Evolutionary conservation across 2,329 filamentous ascomycete species (phyloP).

Genomic region (Coleophoma cylindrospora): DNA sequence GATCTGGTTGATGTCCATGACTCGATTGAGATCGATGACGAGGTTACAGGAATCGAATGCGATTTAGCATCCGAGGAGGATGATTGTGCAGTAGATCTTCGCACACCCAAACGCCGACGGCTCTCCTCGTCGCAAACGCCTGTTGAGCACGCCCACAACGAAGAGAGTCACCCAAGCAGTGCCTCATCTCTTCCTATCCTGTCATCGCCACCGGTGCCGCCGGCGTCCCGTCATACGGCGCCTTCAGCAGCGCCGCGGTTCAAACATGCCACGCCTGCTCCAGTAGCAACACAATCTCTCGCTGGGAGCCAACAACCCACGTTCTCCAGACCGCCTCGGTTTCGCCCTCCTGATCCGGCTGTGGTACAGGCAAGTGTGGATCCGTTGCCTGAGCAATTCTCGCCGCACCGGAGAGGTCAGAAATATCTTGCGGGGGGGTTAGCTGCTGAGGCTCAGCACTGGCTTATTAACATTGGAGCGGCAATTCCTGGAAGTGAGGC

Average conservation of each 20-base stretch:
- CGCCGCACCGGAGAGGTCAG: constrained; percentile 42
- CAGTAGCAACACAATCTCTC: constrained; percentile 12
- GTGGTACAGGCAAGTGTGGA: constrained; percentile 10
- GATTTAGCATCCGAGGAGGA: constrained; percentile 13
- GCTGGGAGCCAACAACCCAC: constrained; percentile 3
- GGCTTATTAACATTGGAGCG: constrained; percentile 39
- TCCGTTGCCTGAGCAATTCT: constrained; percentile 46
- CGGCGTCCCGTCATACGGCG: constrained; percentile 8
- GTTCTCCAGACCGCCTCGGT: constrained; percentile 26
- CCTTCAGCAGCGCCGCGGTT: constrained; percentile 23
- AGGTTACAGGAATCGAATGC: constrained; percentile 9
- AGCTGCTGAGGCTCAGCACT: constrained; percentile 41
- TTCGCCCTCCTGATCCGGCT: constrained; percentile 22
- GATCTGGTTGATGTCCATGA: constrained; percentile 16
- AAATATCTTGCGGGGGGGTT: constrained; percentile 43
- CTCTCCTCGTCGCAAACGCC: constrained; percentile 15
- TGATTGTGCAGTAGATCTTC: constrained; percentile 15
- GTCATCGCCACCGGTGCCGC: constrained; percentile 16
- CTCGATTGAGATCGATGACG: constrained; percentile 19
- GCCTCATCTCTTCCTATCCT: constrained; percentile 17
- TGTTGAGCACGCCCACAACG: not conserved
- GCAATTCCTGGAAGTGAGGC: constrained; percentile 7
- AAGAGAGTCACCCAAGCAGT: constrained; percentile 6
- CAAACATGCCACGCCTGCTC: constrained; percentile 16
- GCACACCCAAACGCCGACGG: constrained; percentile 20